Conservation (phyloP, 129 eudicot species). For the Flaveria linearis region DNA sequence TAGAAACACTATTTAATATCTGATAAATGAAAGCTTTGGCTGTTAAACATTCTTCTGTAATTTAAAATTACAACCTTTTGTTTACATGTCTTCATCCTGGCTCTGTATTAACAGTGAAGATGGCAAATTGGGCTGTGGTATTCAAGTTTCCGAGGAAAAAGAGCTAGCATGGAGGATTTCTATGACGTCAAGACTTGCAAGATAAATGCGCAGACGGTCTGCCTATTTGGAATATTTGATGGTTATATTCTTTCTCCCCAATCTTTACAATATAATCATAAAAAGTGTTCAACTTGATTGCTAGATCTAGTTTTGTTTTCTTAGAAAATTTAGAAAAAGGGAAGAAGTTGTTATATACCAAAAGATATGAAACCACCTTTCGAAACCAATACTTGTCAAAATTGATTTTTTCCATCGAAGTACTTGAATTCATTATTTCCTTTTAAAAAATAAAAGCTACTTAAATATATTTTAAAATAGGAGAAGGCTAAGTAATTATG, state of each 20-base stretch:
- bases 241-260: slow-evolving; percentile 50
- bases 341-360: neutral
- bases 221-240: slow-evolving; percentile 89
- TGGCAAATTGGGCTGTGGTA: slow-evolving; percentile 76
- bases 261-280: neutral
- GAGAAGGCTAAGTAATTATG: neutral
- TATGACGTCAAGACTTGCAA: slow-evolving; percentile 74
- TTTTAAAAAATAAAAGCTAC: neutral
- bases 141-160: slow-evolving; percentile 89
- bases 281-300: neutral
- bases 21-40: neutral
- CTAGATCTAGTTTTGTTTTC: neutral
- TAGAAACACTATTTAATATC: neutral
- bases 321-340: neutral
- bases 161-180: slow-evolving; percentile 93
- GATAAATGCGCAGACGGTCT: slow-evolving; percentile 63
- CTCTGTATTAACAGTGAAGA: slow-evolving; percentile 63
- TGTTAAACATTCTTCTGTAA: neutral
- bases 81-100: slow-evolving; percentile 28
- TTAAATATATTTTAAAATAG: neutral
- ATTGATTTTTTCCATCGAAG: neutral
- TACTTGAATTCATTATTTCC: neutral
- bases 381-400: neutral
- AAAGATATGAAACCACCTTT: neutral
- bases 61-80: slow-evolving; percentile 20